These are phyloP conservation scores for Globisporangium echinulatum DNA, from an alignment of 352 stramenopile species.

Conservation along the genomic window DNA sequence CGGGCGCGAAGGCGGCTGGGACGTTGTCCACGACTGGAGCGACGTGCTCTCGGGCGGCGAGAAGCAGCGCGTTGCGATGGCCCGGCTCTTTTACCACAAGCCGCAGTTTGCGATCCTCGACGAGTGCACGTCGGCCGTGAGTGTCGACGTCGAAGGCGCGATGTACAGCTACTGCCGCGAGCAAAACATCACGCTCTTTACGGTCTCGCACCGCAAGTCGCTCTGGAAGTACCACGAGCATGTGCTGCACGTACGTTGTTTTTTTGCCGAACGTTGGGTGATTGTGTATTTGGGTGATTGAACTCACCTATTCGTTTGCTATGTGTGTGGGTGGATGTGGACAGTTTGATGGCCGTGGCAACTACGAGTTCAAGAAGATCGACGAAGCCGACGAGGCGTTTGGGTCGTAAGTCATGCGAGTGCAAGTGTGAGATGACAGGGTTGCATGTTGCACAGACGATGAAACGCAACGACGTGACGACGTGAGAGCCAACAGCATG, in stretches of 20 bases:
- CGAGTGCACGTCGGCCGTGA: constrained; percentile 83
- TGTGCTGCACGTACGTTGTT: constrained; percentile 54
- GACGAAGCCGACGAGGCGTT: constrained; percentile 70
- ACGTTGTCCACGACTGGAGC: constrained; percentile 81
- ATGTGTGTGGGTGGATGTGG: constrained; percentile 8
- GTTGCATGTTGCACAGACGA: too few relatives aligned
- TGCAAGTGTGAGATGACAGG: too few relatives aligned
- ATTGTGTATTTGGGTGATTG: background rate
- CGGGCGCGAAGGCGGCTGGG: constrained; percentile 65
- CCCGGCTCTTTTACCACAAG: constrained; percentile 86
- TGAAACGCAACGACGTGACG: too few relatives aligned
- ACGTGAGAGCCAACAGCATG: too few relatives aligned
- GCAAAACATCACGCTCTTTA: constrained; percentile 90
- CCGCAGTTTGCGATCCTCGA: constrained; percentile 89
- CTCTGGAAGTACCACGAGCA: constrained; percentile 89
- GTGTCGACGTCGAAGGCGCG: constrained; percentile 78
- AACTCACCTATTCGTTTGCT: background rate
- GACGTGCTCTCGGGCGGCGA: constrained; percentile 86
- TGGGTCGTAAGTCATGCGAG: constrained; percentile 34
- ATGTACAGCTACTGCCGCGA: constrained; percentile 85
- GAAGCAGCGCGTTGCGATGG: constrained; percentile 90
- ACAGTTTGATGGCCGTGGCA: constrained; percentile 77
- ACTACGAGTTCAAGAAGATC: constrained; percentile 87
- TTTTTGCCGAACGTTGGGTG: background rate
- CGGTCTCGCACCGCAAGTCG: constrained; percentile 87